A percentile compares a stretch with the other conserved stretches of the same genome.
These are phyloP conservation scores for Pleurotus djamor DNA, from an alignment of 768 basidiomycete species.

Conservation along the genomic window DNA sequence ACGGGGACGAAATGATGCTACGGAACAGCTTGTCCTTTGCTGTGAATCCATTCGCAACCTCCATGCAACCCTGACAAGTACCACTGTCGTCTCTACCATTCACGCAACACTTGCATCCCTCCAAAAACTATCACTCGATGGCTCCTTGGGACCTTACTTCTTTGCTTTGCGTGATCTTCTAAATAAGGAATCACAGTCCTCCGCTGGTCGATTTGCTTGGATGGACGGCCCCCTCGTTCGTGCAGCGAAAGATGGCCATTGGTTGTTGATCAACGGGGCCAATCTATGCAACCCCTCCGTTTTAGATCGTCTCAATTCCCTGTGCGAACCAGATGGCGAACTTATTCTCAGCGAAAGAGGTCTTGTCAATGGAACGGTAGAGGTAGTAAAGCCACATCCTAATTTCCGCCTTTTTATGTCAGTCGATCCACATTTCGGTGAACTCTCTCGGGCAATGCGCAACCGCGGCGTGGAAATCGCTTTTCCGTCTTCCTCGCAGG, in stretches of 20 bases:
- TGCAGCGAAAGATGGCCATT: conserved; percentile 84
- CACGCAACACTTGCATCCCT: conserved; percentile 23
- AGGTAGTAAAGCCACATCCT: conserved; percentile 78
- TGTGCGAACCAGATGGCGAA: conserved; percentile 84
- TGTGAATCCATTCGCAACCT: background rate
- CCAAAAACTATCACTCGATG: conserved; percentile 14
- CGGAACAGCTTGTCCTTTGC: background rate
- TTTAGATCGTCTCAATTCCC: conserved; percentile 92
- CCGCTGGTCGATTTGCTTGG: conserved; percentile 81
- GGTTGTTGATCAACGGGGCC: conserved; percentile 90
- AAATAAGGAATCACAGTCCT: conserved; percentile 14
- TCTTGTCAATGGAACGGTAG: conserved; percentile 70
- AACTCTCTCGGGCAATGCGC: conserved; percentile 96
- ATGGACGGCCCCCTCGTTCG: conserved; percentile 88
- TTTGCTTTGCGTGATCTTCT: conserved; percentile 19
- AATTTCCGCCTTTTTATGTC: conserved; percentile 94
- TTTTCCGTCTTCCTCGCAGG: conserved; percentile 31
- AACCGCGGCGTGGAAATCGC: conserved; percentile 92
- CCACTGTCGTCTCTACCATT: conserved; percentile 14
- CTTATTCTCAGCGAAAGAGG: conserved; percentile 91
- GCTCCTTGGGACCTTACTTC: background rate
- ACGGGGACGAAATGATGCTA: background rate
- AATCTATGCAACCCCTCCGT: conserved; percentile 96
- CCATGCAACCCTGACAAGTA: background rate
- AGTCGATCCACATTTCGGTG: conserved; percentile 87